These are phyloP conservation scores for Xerocomellus chrysenteron DNA, from an alignment of 768 basidiomycete species.

Conservation along the genomic window DNA sequence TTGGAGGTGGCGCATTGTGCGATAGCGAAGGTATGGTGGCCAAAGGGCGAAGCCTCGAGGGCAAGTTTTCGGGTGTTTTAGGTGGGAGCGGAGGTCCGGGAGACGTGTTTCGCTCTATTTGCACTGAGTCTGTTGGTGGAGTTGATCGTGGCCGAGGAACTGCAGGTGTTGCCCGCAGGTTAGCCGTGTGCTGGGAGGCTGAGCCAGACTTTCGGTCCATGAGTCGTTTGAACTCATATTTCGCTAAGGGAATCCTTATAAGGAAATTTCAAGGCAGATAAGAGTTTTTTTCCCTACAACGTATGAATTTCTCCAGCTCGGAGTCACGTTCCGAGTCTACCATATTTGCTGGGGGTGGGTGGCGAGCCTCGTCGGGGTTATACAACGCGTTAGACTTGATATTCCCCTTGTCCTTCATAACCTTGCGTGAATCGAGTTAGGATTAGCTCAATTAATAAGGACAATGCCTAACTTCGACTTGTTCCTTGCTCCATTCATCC, in stretches of 20 bases:
- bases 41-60: slow-evolving; percentile 16
- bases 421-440: slow-evolving; percentile 40
- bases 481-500: slow-evolving; percentile 86
- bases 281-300: slow-evolving; percentile 48
- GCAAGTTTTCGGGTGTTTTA: slow-evolving; percentile 27
- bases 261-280: background rate
- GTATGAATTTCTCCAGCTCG: slow-evolving; percentile 89
- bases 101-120: slow-evolving; percentile 18
- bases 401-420: slow-evolving; percentile 82
- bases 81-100: slow-evolving; percentile 29
- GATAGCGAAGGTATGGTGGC: slow-evolving; percentile 10
- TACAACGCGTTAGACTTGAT: slow-evolving; percentile 72
- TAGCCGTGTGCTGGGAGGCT: slow-evolving; percentile 35
- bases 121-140: slow-evolving; percentile 7
- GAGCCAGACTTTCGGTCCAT: slow-evolving; percentile 43
- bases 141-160: slow-evolving; percentile 15
- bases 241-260: slow-evolving; percentile 45
- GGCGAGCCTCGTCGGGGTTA: slow-evolving; percentile 78
- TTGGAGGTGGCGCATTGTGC: slow-evolving; percentile 16
- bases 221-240: slow-evolving; percentile 78
- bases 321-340: slow-evolving; percentile 81
- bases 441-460: slow-evolving; percentile 12
- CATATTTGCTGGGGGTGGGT: slow-evolving; percentile 82
- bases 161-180: slow-evolving; percentile 40
- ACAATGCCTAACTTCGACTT: slow-evolving; percentile 65